A percentile compares a stretch with the other conserved stretches of the same genome.
Conservation (phyloP, 2,329 filamentous ascomycete species). For the Cytospora piceicola region DNA sequence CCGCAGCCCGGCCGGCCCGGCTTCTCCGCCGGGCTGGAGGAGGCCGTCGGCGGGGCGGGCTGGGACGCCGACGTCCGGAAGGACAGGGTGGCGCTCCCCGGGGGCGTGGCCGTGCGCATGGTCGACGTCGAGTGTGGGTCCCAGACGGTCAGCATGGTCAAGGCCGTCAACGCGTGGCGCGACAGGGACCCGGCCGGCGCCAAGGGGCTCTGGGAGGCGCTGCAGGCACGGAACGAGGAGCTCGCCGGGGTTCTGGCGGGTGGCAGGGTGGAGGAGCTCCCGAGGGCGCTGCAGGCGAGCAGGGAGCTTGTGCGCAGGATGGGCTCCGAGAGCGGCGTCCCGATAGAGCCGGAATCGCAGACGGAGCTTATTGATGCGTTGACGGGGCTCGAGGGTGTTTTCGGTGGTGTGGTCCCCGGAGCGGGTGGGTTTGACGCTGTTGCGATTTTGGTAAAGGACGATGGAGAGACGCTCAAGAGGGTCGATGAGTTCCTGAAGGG, state of each 20-base stretch:
- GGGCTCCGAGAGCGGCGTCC: slow-evolving; percentile 74
- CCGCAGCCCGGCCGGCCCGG: slow-evolving; percentile 67
- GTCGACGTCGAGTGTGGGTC: slow-evolving; percentile 95
- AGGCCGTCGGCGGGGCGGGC: slow-evolving; percentile 65
- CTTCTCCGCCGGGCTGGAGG: slow-evolving; percentile 69
- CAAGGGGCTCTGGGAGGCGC: slow-evolving; percentile 69
- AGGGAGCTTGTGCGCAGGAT: slow-evolving; percentile 74
- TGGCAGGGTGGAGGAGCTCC: slow-evolving; percentile 48
- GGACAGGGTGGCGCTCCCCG: slow-evolving; percentile 70
- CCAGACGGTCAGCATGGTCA: slow-evolving; percentile 94
- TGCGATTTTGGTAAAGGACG: slow-evolving; percentile 77
- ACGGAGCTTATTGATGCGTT: slow-evolving; percentile 82
- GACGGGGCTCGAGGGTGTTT: slow-evolving; percentile 72
- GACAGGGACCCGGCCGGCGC: slow-evolving; percentile 66
- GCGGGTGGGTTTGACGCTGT: slow-evolving; percentile 94
- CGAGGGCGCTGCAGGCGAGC: slow-evolving; percentile 52
- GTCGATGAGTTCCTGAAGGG: slow-evolving; percentile 65
- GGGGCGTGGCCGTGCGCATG: slow-evolving; percentile 80
- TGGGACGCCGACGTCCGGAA: slow-evolving; percentile 85
- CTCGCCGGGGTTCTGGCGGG: slow-evolving; percentile 68
- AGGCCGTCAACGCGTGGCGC: slow-evolving; percentile 84
- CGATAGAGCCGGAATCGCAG: slow-evolving; percentile 87
- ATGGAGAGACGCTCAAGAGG: slow-evolving; percentile 61
- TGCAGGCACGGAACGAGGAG: slow-evolving; percentile 75
- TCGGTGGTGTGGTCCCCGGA: slow-evolving; percentile 90